A percentile compares a stretch with the other conserved stretches of the same genome.
Conservation (phyloP, 2,329 filamentous ascomycete genomes). For the Penicillium sp. region DNA sequence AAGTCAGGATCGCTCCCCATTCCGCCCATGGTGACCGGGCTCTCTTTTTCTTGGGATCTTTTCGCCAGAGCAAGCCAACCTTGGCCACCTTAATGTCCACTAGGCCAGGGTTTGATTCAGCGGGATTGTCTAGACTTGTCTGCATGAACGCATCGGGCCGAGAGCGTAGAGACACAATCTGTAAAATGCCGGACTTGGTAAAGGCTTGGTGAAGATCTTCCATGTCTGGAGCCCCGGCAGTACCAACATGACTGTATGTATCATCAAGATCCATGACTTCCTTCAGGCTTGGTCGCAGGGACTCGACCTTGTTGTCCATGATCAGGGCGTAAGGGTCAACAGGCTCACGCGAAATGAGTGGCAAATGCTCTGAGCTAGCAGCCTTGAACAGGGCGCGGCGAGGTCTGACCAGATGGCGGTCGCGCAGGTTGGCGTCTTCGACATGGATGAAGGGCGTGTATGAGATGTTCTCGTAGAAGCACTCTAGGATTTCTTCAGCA, state of each 20-base stretch:
- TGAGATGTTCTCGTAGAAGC: constrained; percentile 97
- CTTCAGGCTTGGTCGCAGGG: constrained; percentile 75
- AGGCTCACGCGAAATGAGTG: constrained; percentile 69
- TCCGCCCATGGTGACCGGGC: constrained; percentile 96
- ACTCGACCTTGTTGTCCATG: constrained; percentile 79
- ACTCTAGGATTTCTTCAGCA: constrained; percentile 87
- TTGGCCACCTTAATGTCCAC: constrained; percentile 98
- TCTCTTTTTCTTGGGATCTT: constrained; percentile 89
- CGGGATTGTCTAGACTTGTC: constrained; percentile 74
- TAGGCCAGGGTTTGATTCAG: constrained; percentile 82
- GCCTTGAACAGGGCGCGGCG: constrained; percentile 67
- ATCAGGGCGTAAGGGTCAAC: constrained; percentile 95
- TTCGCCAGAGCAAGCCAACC: constrained; percentile 90
- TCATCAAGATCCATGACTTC: constrained; percentile 93
- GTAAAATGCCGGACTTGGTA: constrained; percentile 82
- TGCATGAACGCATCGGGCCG: constrained; percentile 95
- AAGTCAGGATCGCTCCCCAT: constrained; percentile 94
- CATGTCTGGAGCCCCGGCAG: constrained; percentile 69
- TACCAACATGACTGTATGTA: constrained; percentile 81
- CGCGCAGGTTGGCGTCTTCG: constrained; percentile 73
- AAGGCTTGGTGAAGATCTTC: constrained; percentile 81
- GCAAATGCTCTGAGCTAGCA: constrained; percentile 59
- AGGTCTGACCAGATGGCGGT: constrained; percentile 67
- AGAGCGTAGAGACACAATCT: constrained; percentile 91
- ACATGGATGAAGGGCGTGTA: constrained; percentile 98